phyloP scores from a whole-genome alignment of 768 basidiomycete species.

The Postia placenta region DNA sequence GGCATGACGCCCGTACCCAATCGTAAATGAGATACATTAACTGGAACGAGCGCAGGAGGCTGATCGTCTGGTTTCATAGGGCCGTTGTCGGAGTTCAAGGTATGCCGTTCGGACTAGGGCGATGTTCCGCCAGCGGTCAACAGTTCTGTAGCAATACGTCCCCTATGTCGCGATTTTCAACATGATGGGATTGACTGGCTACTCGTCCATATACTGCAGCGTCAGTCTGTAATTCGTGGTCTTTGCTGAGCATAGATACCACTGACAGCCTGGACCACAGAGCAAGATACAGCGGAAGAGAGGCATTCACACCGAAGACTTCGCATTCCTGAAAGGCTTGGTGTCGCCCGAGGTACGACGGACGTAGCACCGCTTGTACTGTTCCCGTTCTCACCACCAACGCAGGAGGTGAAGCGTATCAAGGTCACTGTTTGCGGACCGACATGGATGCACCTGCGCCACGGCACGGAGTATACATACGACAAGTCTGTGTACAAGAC shows the following conservation, averaged over 20 bases:
- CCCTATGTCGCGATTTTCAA: constrained; percentile 18
- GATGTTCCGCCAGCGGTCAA: too few species aligned
- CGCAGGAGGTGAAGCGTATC: constrained; percentile 53
- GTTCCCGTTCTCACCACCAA: too few species aligned
- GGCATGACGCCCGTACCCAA: constrained; percentile 51
- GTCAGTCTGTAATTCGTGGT: constrained; percentile 6
- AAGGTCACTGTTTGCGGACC: constrained; percentile 69
- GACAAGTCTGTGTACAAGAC: constrained; percentile 50
- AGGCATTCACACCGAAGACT: constrained; percentile 56
- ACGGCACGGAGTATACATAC: constrained; percentile 51
- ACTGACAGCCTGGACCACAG: constrained; percentile 27
- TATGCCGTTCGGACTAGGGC: constrained; percentile 11
- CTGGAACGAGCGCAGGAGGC: neutral
- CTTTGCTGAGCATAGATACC: too few species aligned
- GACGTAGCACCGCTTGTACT: too few species aligned
- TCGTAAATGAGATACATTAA: constrained; percentile 25
- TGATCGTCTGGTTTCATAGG: constrained; percentile 5
- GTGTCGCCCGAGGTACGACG: constrained; percentile 44
- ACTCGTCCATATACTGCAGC: constrained; percentile 16
- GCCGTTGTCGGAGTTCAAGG: constrained; percentile 33
- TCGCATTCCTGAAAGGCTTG: constrained; percentile 49
- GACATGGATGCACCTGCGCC: constrained; percentile 65
- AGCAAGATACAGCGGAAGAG: constrained; percentile 56
- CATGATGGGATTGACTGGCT: constrained; percentile 14
- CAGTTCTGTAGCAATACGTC: constrained; percentile 13